Evolutionary conservation across 352 stramenopile species (phyloP), one percentile per base, ranked within the genome.

Genomic region (Globisporangium okanoganense): DNA sequence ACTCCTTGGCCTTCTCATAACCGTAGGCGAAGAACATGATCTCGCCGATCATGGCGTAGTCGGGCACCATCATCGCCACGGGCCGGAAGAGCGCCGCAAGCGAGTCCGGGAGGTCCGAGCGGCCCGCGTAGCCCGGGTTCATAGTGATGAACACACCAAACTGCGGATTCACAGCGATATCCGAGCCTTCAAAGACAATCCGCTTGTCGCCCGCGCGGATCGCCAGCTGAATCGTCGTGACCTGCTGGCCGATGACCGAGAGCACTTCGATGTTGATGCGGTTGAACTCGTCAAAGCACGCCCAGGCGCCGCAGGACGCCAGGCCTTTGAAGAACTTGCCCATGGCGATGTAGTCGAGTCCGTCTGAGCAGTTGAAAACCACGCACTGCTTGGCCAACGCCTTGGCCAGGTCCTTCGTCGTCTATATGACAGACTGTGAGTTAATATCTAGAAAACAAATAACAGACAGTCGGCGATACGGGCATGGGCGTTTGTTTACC

Each of bases 1-100:
- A 98, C 27, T 97, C 82, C 47, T 94, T 92, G 12, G 92, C 95
- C 40, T 97, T 94, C 55, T 95, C 85, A 61, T 97, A 98, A 5
- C 94, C 94, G 51, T 97, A 98, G 6, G 87, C 89, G 59, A 98
- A 98, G 43, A 98, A 94, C 92, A 98, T 98, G 71, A 98, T 98
- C 65, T 98, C 94, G 38, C 91, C 94, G 54, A 98, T 98, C 66
- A 98, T 90, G 5, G 88, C 92, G 61, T 98, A 98, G 68, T 98
- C 93, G 0, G 94, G 94, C 20, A 98, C 94, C 95, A 98, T 99
- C 95, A 98, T 98, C 5, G 95, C 95, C 25, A 98, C 95, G 0
- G 95, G 95, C 22, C 95, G 84, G 62, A 98, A 98, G 2, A 98
- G 65, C 9, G 94, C 95, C 35, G 97, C 94, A 4, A 98, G 76